These are phyloP conservation scores for Trematosphaeria pertusa DNA, from an alignment of 2,329 filamentous ascomycete genomes.

Conservation along the genomic window DNA sequence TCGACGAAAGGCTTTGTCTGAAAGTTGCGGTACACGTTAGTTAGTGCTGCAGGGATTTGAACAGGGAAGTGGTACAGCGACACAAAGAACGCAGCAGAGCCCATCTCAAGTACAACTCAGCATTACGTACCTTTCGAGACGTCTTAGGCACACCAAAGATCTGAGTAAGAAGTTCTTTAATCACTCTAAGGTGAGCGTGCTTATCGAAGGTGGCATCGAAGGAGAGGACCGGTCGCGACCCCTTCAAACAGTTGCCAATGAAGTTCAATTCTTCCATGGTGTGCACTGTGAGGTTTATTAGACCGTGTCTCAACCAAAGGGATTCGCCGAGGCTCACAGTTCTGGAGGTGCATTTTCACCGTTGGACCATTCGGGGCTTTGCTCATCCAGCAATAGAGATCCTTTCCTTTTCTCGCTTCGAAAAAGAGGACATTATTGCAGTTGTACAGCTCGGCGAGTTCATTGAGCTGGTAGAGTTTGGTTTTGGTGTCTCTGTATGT, in stretches of 20 bases:
- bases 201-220: slow-evolving; percentile 89
- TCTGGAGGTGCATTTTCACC: slow-evolving; percentile 79
- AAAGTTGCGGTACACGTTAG: too few relatives aligned
- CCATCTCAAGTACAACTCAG: too few relatives aligned
- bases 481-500: slow-evolving; percentile 98
- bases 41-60: too few relatives aligned
- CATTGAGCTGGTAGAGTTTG: slow-evolving; percentile 65
- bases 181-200: slow-evolving; percentile 78
- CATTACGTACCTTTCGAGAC: slow-evolving; percentile 83
- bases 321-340: slow-evolving; percentile 58
- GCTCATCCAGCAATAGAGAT: slow-evolving; percentile 92
- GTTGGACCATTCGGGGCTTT: slow-evolving; percentile 87
- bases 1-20: slow-evolving; percentile 97
- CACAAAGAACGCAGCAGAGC: too few relatives aligned
- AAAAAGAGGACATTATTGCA: slow-evolving; percentile 96
- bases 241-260: slow-evolving; percentile 94
- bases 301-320: slow-evolving; percentile 47
- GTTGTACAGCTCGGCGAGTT: slow-evolving; percentile 74
- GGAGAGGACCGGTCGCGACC: slow-evolving; percentile 86
- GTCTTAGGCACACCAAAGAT: slow-evolving; percentile 91
- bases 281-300: slow-evolving; percentile 63
- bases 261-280: slow-evolving; percentile 98
- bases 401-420: slow-evolving; percentile 91
- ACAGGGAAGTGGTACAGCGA: too few relatives aligned
- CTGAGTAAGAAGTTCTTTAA: slow-evolving; percentile 90